These are phyloP conservation scores for Collybia sp. DNA, from an alignment of 768 basidiomycete genomes.

Conservation along the genomic window DNA sequence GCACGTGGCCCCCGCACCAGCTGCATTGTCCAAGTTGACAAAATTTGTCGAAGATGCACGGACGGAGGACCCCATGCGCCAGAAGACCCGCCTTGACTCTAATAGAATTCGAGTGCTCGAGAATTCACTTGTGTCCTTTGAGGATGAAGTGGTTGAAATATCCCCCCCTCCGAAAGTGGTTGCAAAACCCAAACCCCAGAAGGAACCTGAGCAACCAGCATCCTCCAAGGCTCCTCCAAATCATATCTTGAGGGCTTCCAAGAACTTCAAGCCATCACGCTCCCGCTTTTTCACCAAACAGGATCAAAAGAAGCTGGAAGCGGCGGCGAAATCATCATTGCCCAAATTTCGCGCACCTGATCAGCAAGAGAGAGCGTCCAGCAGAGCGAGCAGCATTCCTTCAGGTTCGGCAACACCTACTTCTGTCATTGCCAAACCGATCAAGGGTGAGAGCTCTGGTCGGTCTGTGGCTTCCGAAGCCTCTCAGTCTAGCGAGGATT, in stretches of 20 bases:
- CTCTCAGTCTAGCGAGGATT: conserved; percentile 42
- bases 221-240: conserved; percentile 5
- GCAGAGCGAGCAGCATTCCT: too few species aligned
- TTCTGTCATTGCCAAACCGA: conserved; percentile 10
- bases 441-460: conserved; percentile 23
- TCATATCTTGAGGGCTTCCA: conserved; percentile 4
- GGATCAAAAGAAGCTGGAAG: conserved; percentile 30
- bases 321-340: conserved; percentile 19
- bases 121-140: conserved; percentile 59
- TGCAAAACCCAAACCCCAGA: conserved; percentile 5
- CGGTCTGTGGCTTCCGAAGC: conserved; percentile 18
- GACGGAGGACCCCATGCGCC: conserved; percentile 36
- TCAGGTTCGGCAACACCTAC: background rate
- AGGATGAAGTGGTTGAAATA: conserved; percentile 58
- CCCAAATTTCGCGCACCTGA: conserved; percentile 38
- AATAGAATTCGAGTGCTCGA: conserved; percentile 63
- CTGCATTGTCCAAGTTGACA: conserved; percentile 60
- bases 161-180: conserved; percentile 31
- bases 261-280: conserved; percentile 11
- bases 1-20: conserved; percentile 47
- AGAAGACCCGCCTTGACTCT: conserved; percentile 51
- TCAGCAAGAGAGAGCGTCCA: background rate
- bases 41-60: conserved; percentile 60
- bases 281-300: conserved; percentile 20
- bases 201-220: conserved; percentile 4